Evolutionary conservation across 2,329 filamentous ascomycete genomes (phyloP).

Genomic region (Neurospora sp.): DNA sequence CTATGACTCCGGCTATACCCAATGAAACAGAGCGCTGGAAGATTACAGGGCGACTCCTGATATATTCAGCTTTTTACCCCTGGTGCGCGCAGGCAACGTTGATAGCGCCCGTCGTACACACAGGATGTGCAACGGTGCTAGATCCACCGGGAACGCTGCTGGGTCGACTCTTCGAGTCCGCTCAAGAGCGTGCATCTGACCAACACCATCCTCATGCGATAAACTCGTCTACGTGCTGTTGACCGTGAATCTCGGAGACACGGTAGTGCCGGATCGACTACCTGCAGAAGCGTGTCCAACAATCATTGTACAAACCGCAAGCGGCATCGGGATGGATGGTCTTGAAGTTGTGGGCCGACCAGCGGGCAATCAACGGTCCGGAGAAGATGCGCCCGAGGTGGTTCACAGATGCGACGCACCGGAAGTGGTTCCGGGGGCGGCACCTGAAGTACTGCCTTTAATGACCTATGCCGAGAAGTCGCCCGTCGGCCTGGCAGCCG

Average conservation of each 20-base stretch:
- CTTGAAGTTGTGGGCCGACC: not conserved
- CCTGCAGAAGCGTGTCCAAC: not conserved
- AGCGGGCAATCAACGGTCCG: not conserved
- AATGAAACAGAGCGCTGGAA: not conserved
- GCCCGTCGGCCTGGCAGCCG: not conserved
- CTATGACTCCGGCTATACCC: not conserved
- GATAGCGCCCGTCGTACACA: not conserved
- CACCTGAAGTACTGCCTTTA: not conserved
- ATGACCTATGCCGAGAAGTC: not conserved
- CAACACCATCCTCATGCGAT: not conserved
- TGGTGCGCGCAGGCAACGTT: not conserved
- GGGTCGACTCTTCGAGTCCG: not conserved
- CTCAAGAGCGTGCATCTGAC: not conserved
- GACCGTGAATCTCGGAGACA: not conserved
- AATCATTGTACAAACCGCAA: not conserved
- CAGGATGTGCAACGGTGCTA: not conserved
- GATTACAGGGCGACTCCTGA: not conserved
- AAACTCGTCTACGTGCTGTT: not conserved
- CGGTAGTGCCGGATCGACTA: not conserved
- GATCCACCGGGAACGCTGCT: not conserved
- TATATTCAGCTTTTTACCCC: not conserved
- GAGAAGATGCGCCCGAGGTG: not conserved
- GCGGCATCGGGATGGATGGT: not conserved
- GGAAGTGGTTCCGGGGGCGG: not conserved
- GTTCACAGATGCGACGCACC: not conserved